Percentiles rank a stretch among this genome's conserved stretches.
phyloP scores from a whole-genome alignment of 1,139 yeast species.

The Pichia sp. region DNA sequence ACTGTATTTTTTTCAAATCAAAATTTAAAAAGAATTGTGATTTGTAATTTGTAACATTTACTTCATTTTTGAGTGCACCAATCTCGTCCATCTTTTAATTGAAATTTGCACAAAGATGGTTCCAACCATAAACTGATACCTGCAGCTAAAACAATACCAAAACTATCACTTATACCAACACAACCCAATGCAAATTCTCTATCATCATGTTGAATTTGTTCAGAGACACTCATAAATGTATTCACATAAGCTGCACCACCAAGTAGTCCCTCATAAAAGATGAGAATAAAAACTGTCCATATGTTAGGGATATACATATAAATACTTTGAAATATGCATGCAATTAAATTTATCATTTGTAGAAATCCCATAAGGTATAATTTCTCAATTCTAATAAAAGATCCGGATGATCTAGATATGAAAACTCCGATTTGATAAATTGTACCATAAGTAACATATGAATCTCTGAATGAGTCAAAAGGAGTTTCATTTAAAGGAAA shows the following conservation, averaged over 20 bases:
- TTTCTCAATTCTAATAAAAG: constrained; percentile 49
- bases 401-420: constrained; percentile 76
- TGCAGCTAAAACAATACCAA: constrained; percentile 82
- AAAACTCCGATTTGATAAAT: constrained; percentile 90
- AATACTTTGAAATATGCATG: constrained; percentile 60
- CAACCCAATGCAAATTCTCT: constrained; percentile 89
- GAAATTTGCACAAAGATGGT: constrained; percentile 61
- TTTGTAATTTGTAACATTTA: neutral
- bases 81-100: constrained; percentile 53
- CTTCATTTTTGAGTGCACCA: constrained; percentile 43
- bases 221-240: constrained; percentile 73
- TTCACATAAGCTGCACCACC: constrained; percentile 91
- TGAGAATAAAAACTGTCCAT: constrained; percentile 52
- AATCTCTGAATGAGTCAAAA: constrained; percentile 67
- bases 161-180: constrained; percentile 88
- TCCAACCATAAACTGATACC: constrained; percentile 68
- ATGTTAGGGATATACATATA: constrained; percentile 55
- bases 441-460: constrained; percentile 90
- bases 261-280: constrained; percentile 79
- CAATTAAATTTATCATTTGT: constrained; percentile 57
- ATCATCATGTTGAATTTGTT: constrained; percentile 43
- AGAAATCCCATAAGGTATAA: constrained; percentile 58
- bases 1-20: no score
- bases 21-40: neutral
- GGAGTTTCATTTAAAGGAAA: constrained; percentile 70